A percentile compares a stretch with the other conserved stretches of the same genome.
phyloP scores from a whole-genome alignment of 441 rosid genomes.

The Erodium moschatum region DNA sequence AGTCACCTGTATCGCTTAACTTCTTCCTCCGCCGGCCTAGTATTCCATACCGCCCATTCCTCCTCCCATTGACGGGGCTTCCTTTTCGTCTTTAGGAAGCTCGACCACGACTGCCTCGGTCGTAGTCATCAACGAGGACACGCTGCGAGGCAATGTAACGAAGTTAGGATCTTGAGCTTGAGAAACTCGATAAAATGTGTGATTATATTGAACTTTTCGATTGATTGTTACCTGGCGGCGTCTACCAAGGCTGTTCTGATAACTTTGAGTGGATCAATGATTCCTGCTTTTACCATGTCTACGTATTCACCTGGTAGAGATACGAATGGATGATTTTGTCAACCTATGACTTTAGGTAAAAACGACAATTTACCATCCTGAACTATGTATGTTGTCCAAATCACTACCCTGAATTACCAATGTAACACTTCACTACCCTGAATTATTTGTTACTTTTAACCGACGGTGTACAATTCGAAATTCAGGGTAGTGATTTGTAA shows the following conservation, averaged over 20 bases:
- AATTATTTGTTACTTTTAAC: too few relatives aligned
- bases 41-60: constrained; percentile 34
- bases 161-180: constrained; percentile 20
- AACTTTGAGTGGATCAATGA: constrained; percentile 81
- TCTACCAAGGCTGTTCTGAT: constrained; percentile 73
- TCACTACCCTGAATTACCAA: neutral
- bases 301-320: constrained; percentile 52
- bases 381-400: neutral
- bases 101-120: constrained; percentile 68
- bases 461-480: too few relatives aligned
- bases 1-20: too few relatives aligned
- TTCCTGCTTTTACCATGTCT: constrained; percentile 79
- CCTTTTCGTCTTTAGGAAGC: constrained; percentile 21
- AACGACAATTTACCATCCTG: neutral
- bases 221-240: constrained; percentile 57
- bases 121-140: constrained; percentile 71
- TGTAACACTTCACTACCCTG: neutral
- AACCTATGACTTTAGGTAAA: neutral
- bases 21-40: constrained; percentile 8
- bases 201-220: neutral
- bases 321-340: neutral
- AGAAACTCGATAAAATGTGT: neutral
- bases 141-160: constrained; percentile 22
- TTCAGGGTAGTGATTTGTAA: too few relatives aligned
- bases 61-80: constrained; percentile 37